Percentiles rank a stretch among this genome's conserved stretches.
phyloP scores from a whole-genome alignment of 2,329 filamentous ascomycete species.

The Cadophora gregata region DNA sequence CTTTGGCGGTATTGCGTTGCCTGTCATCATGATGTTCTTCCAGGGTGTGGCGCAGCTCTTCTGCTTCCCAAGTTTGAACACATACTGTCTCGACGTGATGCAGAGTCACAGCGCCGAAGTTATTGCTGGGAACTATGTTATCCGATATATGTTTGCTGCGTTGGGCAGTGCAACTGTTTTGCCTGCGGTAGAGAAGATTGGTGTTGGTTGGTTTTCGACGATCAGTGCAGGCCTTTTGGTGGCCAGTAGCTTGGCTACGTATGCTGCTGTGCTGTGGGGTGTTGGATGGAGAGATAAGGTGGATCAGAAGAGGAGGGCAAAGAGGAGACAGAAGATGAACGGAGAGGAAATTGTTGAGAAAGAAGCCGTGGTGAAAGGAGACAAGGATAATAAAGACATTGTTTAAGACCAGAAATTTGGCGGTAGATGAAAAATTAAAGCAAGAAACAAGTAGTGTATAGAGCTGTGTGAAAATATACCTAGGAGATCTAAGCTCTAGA shows the following conservation, averaged over 20 bases:
- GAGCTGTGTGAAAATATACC: not conserved
- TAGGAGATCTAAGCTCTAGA: not conserved
- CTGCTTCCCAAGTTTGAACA: slow-evolving; percentile 77
- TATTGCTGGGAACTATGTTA: slow-evolving; percentile 79
- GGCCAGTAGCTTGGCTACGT: slow-evolving; percentile 36
- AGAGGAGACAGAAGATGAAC: slow-evolving; percentile 39
- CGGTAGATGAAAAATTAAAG: not conserved
- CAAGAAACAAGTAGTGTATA: not conserved
- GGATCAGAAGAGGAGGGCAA: slow-evolving; percentile 54
- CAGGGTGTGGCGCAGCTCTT: slow-evolving; percentile 78
- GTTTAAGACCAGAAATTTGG: slow-evolving; percentile 15
- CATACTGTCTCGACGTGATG: slow-evolving; percentile 85
- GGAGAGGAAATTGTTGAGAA: slow-evolving; percentile 16
- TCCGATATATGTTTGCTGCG: slow-evolving; percentile 77
- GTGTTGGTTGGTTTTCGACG: slow-evolving; percentile 82
- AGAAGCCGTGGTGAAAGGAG: slow-evolving; percentile 16
- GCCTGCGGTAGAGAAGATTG: slow-evolving; percentile 75
- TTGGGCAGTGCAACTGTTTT: slow-evolving; percentile 73
- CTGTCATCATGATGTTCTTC: slow-evolving; percentile 75
- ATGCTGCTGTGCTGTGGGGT: slow-evolving; percentile 39
- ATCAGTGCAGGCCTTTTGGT: slow-evolving; percentile 66
- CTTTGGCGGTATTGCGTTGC: slow-evolving; percentile 61
- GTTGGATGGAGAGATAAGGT: slow-evolving; percentile 51
- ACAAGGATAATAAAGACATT: slow-evolving; percentile 28
- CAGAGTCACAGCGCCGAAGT: slow-evolving; percentile 73